A percentile compares a stretch with the other conserved stretches of the same genome.
Evolutionary conservation across 352 stramenopile genomes (phyloP).

Genomic region (Phytophthora podocarpi): DNA sequence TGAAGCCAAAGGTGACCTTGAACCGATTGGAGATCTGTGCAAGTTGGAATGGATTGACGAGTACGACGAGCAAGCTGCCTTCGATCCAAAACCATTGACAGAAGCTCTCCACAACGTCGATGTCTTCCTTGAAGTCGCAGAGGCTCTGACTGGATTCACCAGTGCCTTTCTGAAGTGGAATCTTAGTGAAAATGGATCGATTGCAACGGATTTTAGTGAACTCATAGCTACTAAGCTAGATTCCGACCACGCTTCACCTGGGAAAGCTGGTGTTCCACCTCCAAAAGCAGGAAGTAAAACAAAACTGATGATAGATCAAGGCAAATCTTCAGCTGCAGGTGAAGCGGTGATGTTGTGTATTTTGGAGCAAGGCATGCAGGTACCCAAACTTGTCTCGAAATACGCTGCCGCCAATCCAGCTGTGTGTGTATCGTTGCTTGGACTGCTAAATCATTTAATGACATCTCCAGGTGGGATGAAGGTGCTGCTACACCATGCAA

Average conservation of each 20-base stretch:
- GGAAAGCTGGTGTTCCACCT: constrained; percentile 11
- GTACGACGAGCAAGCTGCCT: constrained; percentile 36
- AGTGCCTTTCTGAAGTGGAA: constrained; percentile 48
- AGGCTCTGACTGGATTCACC: constrained; percentile 41
- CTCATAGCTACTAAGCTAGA: constrained; percentile 17
- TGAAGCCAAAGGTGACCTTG: not conserved
- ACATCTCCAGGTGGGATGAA: constrained; percentile 37
- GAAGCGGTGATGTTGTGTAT: constrained; percentile 40
- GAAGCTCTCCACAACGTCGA: constrained; percentile 42
- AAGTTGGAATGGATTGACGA: constrained; percentile 65
- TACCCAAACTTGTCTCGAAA: constrained; percentile 29
- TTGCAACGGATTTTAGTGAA: constrained; percentile 35
- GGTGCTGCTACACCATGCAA: constrained; percentile 38
- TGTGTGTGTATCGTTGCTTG: constrained; percentile 44
- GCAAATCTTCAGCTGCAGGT: constrained; percentile 24
- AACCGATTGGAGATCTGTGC: constrained; percentile 18
- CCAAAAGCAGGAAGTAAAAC: constrained; percentile 44
- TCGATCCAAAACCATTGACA: constrained; percentile 38
- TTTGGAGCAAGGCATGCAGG: constrained; percentile 29
- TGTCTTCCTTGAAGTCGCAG: constrained; percentile 32
- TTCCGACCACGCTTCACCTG: not conserved
- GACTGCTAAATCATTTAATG: constrained; percentile 38
- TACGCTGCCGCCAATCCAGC: constrained; percentile 27
- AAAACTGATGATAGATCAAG: constrained; percentile 28
- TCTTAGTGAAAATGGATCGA: not conserved